Base-by-base conservation (phyloP, 2,329 filamentous ascomycete species). In the Periconia digitata region DNA sequence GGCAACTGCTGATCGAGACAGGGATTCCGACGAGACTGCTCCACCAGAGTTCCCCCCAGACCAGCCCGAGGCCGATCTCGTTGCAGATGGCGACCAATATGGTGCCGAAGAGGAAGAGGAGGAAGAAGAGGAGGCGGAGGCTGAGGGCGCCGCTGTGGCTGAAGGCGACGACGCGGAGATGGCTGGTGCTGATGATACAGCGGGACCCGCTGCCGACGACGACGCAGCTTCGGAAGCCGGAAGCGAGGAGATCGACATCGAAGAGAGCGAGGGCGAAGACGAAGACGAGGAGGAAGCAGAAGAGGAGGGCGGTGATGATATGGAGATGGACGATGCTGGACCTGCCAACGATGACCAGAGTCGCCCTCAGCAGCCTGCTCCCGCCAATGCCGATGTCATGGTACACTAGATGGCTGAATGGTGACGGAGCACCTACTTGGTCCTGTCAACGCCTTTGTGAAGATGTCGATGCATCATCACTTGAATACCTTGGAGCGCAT, bases 11-110 rank as follows among this genome's bases (percentile, higher is more conserved):
- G 45, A 67, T 47, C 39, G 27, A 6, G n/a, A 20, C 40, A 96
- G 92, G 92, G 94, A 99, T 69, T 94, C 90, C n/a, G 94, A 99
- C 67, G 92, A 92, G 58, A 94, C 91, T 70, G 94, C 94, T 23
- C 94, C 94, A 2, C 86, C 94, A 56, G 92, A 99, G 74, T 99
- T 90, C 72, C 94, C 94, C 23, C 95, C 94, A 53, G 94, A 99
- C 72, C 94, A 99, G 76, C 94, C 94, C 36, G 94, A 99, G 72
- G 94, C 92, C 44, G 95, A 99, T 67, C 81, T 87, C 38, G 81
- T 87, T 37, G 92, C 96, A 61, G 94, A 95, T 60, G 82, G 79
- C 46, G 87, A 89, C 21, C 84, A 88, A 59, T 99, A 99, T 66
- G 94, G 92, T 54, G 90, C 89, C 18, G 94, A 97, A 47, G 92